Evolutionary conservation across 441 rosid genomes (phyloP), one percentile per base, ranked within the genome.

Genomic region (Erodium trifolium): DNA sequence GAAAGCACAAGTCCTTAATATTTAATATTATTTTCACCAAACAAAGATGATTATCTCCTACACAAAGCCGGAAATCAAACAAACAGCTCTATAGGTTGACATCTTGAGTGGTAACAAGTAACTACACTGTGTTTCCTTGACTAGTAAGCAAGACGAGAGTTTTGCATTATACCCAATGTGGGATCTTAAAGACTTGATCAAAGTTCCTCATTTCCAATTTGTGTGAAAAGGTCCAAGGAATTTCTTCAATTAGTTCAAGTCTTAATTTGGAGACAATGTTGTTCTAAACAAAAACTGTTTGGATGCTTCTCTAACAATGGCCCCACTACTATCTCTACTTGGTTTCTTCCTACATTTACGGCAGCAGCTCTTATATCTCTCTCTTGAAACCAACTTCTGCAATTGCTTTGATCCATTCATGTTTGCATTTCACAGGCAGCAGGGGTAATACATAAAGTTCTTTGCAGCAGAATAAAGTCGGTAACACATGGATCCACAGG

Each of bases 401-500:
- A 18, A 57, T 57, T 57, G 63, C 29, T 18, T 57, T 18, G 23
- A 11, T 57, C 27, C 23, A 57, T 57, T 57, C 31, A 57, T 18
- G 19, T 17, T 18, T 55, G 13, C 63, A 57, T 3, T 57, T 57
- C 23, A 16, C 27, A 57, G 11, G 4, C 63, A 57, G 27, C 63
- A 57, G 27, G 27, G 27, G 4, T 6, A 18, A 5, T 3, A 17
- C 18, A 55, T 55, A 19, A 55, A 16, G 23, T 55, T 55, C 62
- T 55, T 55, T 55, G 62, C 62, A 55, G 23, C 62, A 16, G 62
- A 55, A 55, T 23, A 55, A 55, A 55, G 8, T 55, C 7, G 62
- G 62, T 55, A 9, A 55, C 10, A 18, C 62, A 17, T 55, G 14
- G 23, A 53, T 16, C 60, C 18, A 5, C 13, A 18, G 62, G 10